Percentiles rank a stretch among this genome's conserved stretches.
phyloP scores from a whole-genome alignment of 108 stramenopile species.

The Asterionellopsis glacialis region DNA sequence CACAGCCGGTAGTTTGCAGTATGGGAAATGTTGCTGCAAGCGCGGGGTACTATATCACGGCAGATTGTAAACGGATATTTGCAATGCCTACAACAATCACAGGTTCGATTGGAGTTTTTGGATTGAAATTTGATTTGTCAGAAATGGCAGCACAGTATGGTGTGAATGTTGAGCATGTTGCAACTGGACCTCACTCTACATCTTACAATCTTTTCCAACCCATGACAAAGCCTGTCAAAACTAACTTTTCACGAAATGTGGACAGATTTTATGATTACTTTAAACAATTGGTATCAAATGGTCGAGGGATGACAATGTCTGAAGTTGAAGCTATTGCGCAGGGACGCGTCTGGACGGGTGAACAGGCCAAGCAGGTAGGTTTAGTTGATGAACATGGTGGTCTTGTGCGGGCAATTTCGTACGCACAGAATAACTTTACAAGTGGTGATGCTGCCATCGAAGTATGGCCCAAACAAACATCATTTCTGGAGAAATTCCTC shows the following conservation, averaged over 20 bases:
- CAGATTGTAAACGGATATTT: constrained; percentile 58
- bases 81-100: constrained; percentile 63
- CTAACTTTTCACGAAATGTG: constrained; percentile 34
- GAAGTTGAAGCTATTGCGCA: constrained; percentile 55
- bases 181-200: constrained; percentile 46
- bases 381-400: constrained; percentile 76
- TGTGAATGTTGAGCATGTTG: constrained; percentile 45
- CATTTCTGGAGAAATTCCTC: constrained; percentile 3
- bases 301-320: constrained; percentile 42
- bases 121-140: constrained; percentile 59
- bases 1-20: constrained; percentile 51
- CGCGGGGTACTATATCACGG: constrained; percentile 77
- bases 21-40: constrained; percentile 75
- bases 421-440: constrained; percentile 51
- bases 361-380: constrained; percentile 59
- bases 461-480: constrained; percentile 35
- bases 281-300: constrained; percentile 53
- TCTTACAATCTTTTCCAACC: constrained; percentile 47
- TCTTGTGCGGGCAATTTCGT: constrained; percentile 56
- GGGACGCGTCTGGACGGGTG: constrained; percentile 77
- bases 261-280: constrained; percentile 63
- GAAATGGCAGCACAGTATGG: constrained; percentile 59
- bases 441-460: constrained; percentile 46
- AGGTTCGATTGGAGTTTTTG: constrained; percentile 78
- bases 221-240: constrained; percentile 48